These are phyloP conservation scores for Martiniozyma asiatica DNA, from an alignment of 1,139 yeast genomes.

Conservation along the genomic window DNA sequence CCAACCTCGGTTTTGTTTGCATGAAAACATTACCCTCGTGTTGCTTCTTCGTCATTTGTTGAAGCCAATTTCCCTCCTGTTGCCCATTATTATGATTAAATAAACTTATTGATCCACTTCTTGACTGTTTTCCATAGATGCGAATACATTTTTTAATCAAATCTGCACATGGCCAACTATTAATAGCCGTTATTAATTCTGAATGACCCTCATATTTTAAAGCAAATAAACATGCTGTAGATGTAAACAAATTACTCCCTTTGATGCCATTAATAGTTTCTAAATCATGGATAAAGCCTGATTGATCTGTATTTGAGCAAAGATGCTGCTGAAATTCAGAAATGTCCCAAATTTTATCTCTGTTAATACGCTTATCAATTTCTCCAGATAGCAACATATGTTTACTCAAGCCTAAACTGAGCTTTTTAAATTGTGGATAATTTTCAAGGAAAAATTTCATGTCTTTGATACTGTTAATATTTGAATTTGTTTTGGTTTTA, in stretches of 20 bases:
- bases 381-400: constrained; percentile 87
- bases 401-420: constrained; percentile 83
- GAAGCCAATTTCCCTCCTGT: constrained; percentile 7
- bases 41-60: constrained; percentile 9
- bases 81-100: constrained; percentile 16
- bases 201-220: constrained; percentile 45
- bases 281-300: constrained; percentile 35
- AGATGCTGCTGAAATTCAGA: constrained; percentile 85
- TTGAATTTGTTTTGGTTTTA: constrained; percentile 64
- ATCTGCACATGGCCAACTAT: constrained; percentile 25
- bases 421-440: constrained; percentile 83
- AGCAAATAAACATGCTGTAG: constrained; percentile 36
- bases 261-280: constrained; percentile 30
- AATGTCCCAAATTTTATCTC: constrained; percentile 61
- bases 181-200: constrained; percentile 27
- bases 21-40: constrained; percentile 38
- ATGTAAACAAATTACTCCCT: constrained; percentile 1
- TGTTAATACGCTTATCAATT: constrained; percentile 56
- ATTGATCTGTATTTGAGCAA: constrained; percentile 43
- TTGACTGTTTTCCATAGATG: constrained; percentile 29
- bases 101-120: constrained; percentile 23
- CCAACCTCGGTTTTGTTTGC: constrained; percentile 69
- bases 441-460: constrained; percentile 84
- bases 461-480: constrained; percentile 69
- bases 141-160: constrained; percentile 25